A percentile compares a stretch with the other conserved stretches of the same genome.
Conservation (phyloP, 177 flowering plant species). For the Vitis hybrid region DNA sequence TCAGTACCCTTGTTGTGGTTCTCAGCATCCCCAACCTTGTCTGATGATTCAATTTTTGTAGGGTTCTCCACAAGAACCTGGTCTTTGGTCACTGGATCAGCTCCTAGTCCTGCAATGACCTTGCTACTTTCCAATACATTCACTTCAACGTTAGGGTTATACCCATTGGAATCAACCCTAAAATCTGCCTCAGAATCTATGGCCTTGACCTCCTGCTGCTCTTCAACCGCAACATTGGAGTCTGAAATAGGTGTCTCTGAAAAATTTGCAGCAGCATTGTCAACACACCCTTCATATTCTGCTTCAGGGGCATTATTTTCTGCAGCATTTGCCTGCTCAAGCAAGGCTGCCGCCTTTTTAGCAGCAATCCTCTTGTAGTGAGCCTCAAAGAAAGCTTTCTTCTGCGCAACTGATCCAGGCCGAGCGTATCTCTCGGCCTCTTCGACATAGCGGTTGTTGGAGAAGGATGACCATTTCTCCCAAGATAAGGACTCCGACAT, state of each 20-base stretch:
- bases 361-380: constrained; percentile 66
- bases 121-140: constrained; percentile 3
- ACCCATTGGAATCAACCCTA: constrained; percentile 1
- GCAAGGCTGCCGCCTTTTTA: constrained; percentile 40
- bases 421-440: constrained; percentile 64
- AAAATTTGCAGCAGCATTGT: background rate
- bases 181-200: background rate
- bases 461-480: constrained; percentile 73
- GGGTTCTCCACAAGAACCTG: constrained; percentile 12
- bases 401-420: constrained; percentile 73
- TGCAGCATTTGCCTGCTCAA: constrained; percentile 34
- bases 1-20: constrained; percentile 8
- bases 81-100: constrained; percentile 9
- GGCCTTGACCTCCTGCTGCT: constrained; percentile 2
- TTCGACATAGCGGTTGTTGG: constrained; percentile 64
- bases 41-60: constrained; percentile 14
- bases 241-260: background rate
- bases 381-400: constrained; percentile 82
- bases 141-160: background rate
- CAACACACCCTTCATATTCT: background rate
- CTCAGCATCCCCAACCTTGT: constrained; percentile 4
- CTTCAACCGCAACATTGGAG: constrained; percentile 1
- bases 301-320: background rate
- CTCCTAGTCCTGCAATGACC: background rate
- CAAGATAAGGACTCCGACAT: constrained; percentile 58